These are phyloP conservation scores for Chrysanthemum makinoi DNA, from an alignment of 129 eudicot genomes.

Conservation along the genomic window DNA sequence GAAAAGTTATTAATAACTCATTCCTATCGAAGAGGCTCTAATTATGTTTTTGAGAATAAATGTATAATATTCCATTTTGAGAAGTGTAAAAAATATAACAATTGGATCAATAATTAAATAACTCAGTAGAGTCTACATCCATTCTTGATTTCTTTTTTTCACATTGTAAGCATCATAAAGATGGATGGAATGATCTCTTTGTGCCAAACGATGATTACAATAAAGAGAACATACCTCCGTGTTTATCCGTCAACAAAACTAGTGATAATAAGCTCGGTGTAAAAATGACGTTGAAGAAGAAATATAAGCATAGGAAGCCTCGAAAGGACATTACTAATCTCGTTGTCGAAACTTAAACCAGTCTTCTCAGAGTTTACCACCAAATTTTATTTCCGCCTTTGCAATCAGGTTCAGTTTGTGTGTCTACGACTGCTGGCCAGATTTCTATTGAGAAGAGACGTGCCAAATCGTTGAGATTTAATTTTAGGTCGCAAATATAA, in stretches of 20 bases:
- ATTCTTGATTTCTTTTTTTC: not conserved
- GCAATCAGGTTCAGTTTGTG: not conserved
- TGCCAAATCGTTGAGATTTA: constrained; percentile 12
- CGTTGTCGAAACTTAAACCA: not conserved
- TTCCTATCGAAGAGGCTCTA: no score
- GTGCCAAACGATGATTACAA: not conserved
- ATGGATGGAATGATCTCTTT: constrained; percentile 16
- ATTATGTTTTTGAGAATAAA: no score
- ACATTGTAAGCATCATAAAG: not conserved
- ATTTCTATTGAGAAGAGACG: not conserved
- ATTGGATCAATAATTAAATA: no score
- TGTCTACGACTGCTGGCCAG: not conserved
- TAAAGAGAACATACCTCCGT: constrained; percentile 25
- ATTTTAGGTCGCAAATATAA: constrained; percentile 17
- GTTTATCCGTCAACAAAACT: not conserved
- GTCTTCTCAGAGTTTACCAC: not conserved
- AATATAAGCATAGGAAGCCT: constrained; percentile 13
- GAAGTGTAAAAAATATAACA: no score
- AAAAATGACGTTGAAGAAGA: not conserved
- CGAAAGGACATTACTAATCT: constrained; percentile 23
- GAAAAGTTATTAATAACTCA: no score
- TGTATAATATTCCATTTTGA: no score
- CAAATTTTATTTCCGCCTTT: not conserved
- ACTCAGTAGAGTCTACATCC: not conserved
- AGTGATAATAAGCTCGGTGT: constrained; percentile 8